A percentile compares a stretch with the other conserved stretches of the same genome.
Conservation (phyloP, 2,329 filamentous ascomycete genomes). For the Nigrospora osmanthi region DNA sequence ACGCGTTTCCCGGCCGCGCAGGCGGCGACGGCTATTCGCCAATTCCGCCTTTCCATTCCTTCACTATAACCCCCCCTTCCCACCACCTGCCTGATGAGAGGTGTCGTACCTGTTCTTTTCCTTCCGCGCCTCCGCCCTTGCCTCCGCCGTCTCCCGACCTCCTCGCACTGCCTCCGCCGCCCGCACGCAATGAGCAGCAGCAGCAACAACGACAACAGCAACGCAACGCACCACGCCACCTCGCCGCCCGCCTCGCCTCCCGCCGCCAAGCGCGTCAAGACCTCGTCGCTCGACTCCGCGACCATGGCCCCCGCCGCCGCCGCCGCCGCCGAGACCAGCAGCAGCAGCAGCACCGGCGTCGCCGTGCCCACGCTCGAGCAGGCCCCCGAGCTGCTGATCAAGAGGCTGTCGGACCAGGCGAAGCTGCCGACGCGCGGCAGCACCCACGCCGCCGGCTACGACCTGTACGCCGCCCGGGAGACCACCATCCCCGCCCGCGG, state of each 20-base stretch:
- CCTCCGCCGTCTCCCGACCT: too few relatives aligned
- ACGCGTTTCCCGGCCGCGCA: too few relatives aligned
- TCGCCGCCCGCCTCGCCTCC: conserved; percentile 65
- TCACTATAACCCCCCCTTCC: too few relatives aligned
- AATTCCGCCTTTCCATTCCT: too few relatives aligned
- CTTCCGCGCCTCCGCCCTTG: too few relatives aligned
- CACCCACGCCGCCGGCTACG: conserved; percentile 86
- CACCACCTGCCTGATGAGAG: too few relatives aligned
- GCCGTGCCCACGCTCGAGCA: conserved; percentile 26
- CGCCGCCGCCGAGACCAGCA: conserved; percentile 9
- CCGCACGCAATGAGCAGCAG: too few relatives aligned
- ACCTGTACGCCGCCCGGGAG: conserved; percentile 74
- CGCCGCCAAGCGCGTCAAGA: conserved; percentile 73
- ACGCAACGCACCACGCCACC: conserved; percentile 16
- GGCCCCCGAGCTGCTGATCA: conserved; percentile 66
- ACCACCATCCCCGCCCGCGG: conserved; percentile 73
- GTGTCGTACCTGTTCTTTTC: too few relatives aligned
- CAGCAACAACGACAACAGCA: background rate
- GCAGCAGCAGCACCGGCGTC: conserved; percentile 12
- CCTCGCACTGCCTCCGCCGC: too few relatives aligned
- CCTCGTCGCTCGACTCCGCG: conserved; percentile 17
- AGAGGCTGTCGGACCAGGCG: conserved; percentile 78
- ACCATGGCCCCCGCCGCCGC: conserved; percentile 27
- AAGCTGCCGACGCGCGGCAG: conserved; percentile 81
- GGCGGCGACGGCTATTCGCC: too few relatives aligned